Base-by-base conservation (phyloP, 257 asterid genomes). In the Haberlea rhodopensis region DNA sequence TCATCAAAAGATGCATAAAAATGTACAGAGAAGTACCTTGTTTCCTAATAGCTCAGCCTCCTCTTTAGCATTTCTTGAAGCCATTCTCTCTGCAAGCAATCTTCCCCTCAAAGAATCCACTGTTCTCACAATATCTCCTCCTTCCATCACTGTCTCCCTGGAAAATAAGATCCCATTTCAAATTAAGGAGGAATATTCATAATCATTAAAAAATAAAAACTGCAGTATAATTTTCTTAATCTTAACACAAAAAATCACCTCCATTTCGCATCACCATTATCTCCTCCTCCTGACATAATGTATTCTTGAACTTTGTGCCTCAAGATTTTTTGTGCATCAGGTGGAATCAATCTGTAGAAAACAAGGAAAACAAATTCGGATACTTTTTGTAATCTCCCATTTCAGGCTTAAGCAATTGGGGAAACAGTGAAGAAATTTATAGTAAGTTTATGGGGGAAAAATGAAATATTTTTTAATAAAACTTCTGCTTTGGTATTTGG, bases 101-200 rank as follows among this genome's bases (percentile, higher is more conserved):
- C 98, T 87, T 26, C 95, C 96, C 77, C 96, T 88, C 37, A 91
- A 81, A 62, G 95, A 88, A 48, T 82, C 87, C 62, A 91, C 84
- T 6, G 87, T 91, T 61, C 82, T 91, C 79, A 78, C 71, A 60
- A 75, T 77, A 51, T 89, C 85, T 71, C 82, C 95, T 32, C 28
- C 80, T 76, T 73, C 88, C 82, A 77, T 70, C 52, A 52, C 63
- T 18, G 65, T 70, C 79, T 60, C 79, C 66, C 86, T 74, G 53
- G 16, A 2, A 9, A 40, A 37, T 60, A 21, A 24, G 9, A n/a
- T 4, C 32, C 72, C 74, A 66, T 45, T 67, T 62, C 70, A 70
- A 10, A 22, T 13, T 3, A 19, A 1, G 18, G 15, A 27, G 24
- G 24, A 52, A 13, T 15, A 43, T 34, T 18, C 8, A 27, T n/a